Evolutionary conservation across 129 eudicot genomes (phyloP).

Genomic region (Escallonia rubra): DNA sequence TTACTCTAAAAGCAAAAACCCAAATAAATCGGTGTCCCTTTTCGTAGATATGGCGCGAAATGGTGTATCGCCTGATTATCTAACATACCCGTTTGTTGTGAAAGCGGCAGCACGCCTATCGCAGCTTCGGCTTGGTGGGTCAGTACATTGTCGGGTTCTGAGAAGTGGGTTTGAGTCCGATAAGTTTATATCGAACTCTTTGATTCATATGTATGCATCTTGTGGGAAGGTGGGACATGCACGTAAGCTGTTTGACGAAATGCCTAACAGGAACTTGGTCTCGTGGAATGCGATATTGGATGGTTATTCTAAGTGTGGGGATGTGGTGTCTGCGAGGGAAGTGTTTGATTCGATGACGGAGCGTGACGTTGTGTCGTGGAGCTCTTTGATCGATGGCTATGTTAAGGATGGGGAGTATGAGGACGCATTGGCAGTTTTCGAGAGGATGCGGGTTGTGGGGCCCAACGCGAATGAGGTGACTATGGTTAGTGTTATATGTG

Average conservation of each 20-base stretch:
- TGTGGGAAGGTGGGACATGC: slow-evolving; percentile 43
- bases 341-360: slow-evolving; percentile 74
- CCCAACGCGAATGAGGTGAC: slow-evolving; percentile 77
- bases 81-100: slow-evolving; percentile 76
- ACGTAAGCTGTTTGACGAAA: slow-evolving; percentile 81
- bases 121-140: slow-evolving; percentile 43
- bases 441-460: slow-evolving; percentile 48
- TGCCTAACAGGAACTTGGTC: slow-evolving; percentile 52
- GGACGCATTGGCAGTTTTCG: slow-evolving; percentile 59
- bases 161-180: slow-evolving; percentile 61
- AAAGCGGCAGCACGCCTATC: slow-evolving; percentile 59
- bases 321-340: slow-evolving; percentile 38
- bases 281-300: slow-evolving; percentile 90
- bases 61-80: slow-evolving; percentile 53
- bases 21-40: slow-evolving; percentile 38
- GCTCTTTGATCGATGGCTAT: slow-evolving; percentile 86
- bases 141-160: slow-evolving; percentile 54
- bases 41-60: slow-evolving; percentile 50
- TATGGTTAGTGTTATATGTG: slow-evolving; percentile 85
- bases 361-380: slow-evolving; percentile 88
- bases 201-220: slow-evolving; percentile 75
- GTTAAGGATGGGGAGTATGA: slow-evolving; percentile 61
- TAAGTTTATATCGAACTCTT: slow-evolving; percentile 55
- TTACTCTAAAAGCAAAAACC: slow-evolving; percentile 49
- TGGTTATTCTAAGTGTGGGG: slow-evolving; percentile 74